Conservation (phyloP, 306 rosid species). For the Lotus japonicus region DNA sequence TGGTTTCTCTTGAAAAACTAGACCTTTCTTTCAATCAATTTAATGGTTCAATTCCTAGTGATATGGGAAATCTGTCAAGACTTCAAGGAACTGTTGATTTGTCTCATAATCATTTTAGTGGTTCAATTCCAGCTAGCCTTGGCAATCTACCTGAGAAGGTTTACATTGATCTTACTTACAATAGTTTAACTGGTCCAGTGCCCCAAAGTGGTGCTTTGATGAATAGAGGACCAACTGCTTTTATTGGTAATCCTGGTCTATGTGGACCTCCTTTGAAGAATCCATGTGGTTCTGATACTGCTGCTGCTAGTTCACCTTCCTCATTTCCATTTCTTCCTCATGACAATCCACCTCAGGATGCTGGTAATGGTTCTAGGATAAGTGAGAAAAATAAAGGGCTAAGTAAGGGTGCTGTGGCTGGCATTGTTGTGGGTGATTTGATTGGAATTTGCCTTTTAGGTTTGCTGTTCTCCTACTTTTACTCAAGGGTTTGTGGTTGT, state of each 20-base stretch:
- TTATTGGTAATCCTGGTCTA: slow-evolving; percentile 82
- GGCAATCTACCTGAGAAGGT: slow-evolving; percentile 97
- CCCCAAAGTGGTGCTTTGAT: slow-evolving; percentile 96
- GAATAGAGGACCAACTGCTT: slow-evolving; percentile 99
- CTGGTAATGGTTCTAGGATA: slow-evolving; percentile 26
- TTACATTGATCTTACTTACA: slow-evolving; percentile 86
- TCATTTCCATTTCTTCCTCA: slow-evolving; percentile 68
- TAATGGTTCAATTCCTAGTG: slow-evolving; percentile 71
- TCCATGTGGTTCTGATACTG: slow-evolving; percentile 57
- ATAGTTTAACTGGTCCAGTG: slow-evolving; percentile 78
- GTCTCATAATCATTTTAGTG: slow-evolving; percentile 80
- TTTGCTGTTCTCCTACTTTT: slow-evolving; percentile 76
- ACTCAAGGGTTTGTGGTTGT: slow-evolving; percentile 60
- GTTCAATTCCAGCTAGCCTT: slow-evolving; percentile 75
- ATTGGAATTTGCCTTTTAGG: slow-evolving; percentile 88
- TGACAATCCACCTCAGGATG: slow-evolving; percentile 37
- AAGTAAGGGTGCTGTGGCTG: slow-evolving; percentile 63
- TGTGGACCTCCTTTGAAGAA: slow-evolving; percentile 97
- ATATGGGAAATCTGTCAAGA: slow-evolving; percentile 75
- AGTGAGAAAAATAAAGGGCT: slow-evolving; percentile 53
- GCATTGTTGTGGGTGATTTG: slow-evolving; percentile 71
- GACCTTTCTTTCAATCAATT: slow-evolving; percentile 75
- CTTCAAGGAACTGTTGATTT: slow-evolving; percentile 89
- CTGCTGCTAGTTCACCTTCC: slow-evolving; percentile 54
- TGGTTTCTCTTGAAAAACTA: slow-evolving; percentile 55